These are phyloP conservation scores for Zygoascus meyerae DNA, from an alignment of 1,139 yeast genomes.

Conservation along the genomic window DNA sequence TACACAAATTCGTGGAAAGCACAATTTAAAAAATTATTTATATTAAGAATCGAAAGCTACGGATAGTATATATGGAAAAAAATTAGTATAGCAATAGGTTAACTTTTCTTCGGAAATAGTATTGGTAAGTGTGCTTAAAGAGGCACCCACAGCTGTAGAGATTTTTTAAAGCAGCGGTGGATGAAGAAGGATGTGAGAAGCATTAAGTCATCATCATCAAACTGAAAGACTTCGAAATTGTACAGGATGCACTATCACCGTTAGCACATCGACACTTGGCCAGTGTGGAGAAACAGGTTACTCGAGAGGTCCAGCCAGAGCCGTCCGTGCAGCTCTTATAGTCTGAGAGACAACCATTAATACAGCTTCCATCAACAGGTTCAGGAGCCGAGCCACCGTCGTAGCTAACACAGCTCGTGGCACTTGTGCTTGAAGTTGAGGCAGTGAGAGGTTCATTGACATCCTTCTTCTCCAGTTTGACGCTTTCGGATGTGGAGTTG, in stretches of 20 bases:
- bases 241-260: slow-evolving; percentile 20
- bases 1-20: too few relatives aligned
- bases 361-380: slow-evolving; percentile 22
- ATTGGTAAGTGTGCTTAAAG: slow-evolving; percentile 1
- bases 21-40: neutral
- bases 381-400: slow-evolving; percentile 13
- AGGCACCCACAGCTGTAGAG: neutral
- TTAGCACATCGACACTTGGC: slow-evolving; percentile 26
- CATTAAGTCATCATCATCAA: neutral
- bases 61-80: slow-evolving; percentile 3
- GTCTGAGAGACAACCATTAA: slow-evolving; percentile 21
- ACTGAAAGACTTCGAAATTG: slow-evolving; percentile 2
- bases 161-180: neutral
- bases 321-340: slow-evolving; percentile 16
- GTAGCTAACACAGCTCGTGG: neutral
- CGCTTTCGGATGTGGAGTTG: slow-evolving; percentile 3
- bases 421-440: neutral
- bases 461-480: neutral
- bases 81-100: neutral
- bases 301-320: slow-evolving; percentile 12
- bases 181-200: neutral
- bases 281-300: slow-evolving; percentile 19
- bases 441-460: neutral
- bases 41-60: slow-evolving; percentile 4
- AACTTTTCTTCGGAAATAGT: slow-evolving; percentile 1